Evolutionary conservation across 1,284 basidiomycete genomes (phyloP), one percentile per base, ranked within the genome.

Genomic region (Caloboletus firmus): DNA sequence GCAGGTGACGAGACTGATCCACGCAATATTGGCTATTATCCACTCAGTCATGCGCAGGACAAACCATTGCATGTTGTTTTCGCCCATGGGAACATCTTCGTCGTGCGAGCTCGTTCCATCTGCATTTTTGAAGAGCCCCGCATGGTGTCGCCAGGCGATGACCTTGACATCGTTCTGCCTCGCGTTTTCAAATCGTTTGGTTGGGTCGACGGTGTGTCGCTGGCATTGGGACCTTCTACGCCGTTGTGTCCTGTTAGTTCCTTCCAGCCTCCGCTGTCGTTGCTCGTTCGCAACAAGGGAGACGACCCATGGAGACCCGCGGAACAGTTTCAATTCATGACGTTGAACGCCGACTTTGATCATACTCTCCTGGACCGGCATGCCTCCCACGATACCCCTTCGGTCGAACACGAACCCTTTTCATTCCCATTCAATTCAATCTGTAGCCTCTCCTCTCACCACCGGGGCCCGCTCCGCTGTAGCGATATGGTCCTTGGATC

Each of bases 151-250:
- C 60, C 58, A 26, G 57, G 46, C 11, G 49, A 63, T 2, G 42
- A 55, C 26, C 50, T 61, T 5, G 12, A 54, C 41, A 17, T 68
- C 5, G 72, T 73, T 41, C 37, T 61, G 0, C 76, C 82, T 6
- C 61, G 80, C 26, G 74, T 75, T 0, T 69, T 57, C 22, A 76
- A 79, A 58, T 77, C 80, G 10, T 84, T 85, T 60, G 84, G 84
- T 20, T 86, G 84, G 84, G 77, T 84, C 10, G 84, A 86, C 47
- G 79, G 79, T 5, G 74, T 83, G 24, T 76, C 76, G 1, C 74
- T 80, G 1, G 63, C 75, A 0, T 61, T 74, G 51, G 45, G 59
- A 45, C 55, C 63, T 35, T 30, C 43, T 44, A 18, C 53, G 0
- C 55, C 58, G n/a, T 41, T 37, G 20, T 37, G 1, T n/a, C 36